Evolutionary conservation across 225 moss, liverwort and hornwort species (phyloP), one percentile per base, ranked within the genome.

Genomic region (Ulota crispa): DNA sequence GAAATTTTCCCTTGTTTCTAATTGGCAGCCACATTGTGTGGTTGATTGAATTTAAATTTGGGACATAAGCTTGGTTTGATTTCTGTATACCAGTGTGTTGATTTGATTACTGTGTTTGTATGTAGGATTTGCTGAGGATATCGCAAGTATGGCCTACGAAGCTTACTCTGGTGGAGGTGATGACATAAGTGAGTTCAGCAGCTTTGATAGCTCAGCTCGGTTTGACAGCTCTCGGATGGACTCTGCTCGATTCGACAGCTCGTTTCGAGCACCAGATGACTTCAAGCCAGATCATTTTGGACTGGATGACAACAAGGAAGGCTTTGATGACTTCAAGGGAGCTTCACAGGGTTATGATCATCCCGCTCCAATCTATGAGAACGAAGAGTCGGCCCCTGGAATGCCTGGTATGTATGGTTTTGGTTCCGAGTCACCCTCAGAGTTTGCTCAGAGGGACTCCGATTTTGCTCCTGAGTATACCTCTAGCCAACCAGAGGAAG

Each of bases 191-290:
- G 93, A 93, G 66, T 93, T 91, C 70, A 71, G 88, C 81, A 93
- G 94, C 59, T 96, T 90, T 62, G 95, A 96, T 77, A 87, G 85
- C 43, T 96, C 95, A 59, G 92, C 91, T 70, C 94, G 95, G 43
- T 95, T 95, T 57, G 95, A 95, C 71, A 91, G 91, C 86, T 95
- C 95, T 31, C 82, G 94, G 27, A 56, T 95, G 84, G 92, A 90
- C 42, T 94, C 95, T 71, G 91, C 92, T 72, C 95, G 95, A 31
- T 95, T 93, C 70, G 95, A 95, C 68, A 92, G 92, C 85, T 95
- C 95, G 31, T 95, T 95, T 69, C 89, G 95, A 77, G 95, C 95
- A 36, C 88, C 92, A 30, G 92, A 91, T 57, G 90, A 95, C 78
- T 91, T 87, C 65, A 75, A 79, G 66, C 90, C 93, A 55, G 83